Percentiles rank a stretch among this genome's conserved stretches.
These are phyloP conservation scores for Withania somnifera DNA, from an alignment of 305 asterid species.

Conservation along the genomic window DNA sequence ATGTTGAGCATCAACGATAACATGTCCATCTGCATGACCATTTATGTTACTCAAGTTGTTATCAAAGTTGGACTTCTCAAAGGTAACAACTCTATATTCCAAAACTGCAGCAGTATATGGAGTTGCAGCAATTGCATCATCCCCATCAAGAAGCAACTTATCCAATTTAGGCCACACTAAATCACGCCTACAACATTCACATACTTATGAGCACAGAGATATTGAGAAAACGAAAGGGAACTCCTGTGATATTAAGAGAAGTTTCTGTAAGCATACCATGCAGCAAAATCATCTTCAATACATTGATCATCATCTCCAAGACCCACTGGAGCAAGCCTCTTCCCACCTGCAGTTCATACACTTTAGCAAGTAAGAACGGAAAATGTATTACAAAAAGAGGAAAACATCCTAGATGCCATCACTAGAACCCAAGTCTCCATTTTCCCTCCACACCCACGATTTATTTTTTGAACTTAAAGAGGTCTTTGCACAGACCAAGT, in stretches of 20 bases:
- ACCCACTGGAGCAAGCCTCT: conserved; percentile 71
- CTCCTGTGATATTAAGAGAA: background rate
- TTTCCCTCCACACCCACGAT: background rate
- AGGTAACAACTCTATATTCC: conserved; percentile 79
- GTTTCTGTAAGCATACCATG: conserved; percentile 46
- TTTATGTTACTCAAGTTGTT: conserved; percentile 32
- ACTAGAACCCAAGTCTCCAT: background rate
- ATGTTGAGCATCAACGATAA: conserved; percentile 77
- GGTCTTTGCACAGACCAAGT: background rate
- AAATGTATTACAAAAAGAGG: background rate
- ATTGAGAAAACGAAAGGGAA: background rate
- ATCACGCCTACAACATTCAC: conserved; percentile 59
- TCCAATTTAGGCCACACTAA: conserved; percentile 89
- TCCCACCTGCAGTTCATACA: conserved; percentile 48
- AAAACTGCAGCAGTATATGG: conserved; percentile 89
- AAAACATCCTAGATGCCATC: background rate
- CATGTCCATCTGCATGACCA: conserved; percentile 48
- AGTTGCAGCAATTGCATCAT: conserved; percentile 49
- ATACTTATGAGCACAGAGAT: background rate
- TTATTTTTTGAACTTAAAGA: background rate
- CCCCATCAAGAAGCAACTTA: conserved; percentile 51
- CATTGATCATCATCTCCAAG: conserved; percentile 97
- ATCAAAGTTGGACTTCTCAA: conserved; percentile 36
- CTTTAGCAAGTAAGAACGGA: conserved; percentile 7
- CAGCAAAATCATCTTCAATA: conserved; percentile 87